Evolutionary conservation across 2,329 filamentous ascomycete genomes (phyloP).

Genomic region (Teratosphaeria epicoccoides): DNA sequence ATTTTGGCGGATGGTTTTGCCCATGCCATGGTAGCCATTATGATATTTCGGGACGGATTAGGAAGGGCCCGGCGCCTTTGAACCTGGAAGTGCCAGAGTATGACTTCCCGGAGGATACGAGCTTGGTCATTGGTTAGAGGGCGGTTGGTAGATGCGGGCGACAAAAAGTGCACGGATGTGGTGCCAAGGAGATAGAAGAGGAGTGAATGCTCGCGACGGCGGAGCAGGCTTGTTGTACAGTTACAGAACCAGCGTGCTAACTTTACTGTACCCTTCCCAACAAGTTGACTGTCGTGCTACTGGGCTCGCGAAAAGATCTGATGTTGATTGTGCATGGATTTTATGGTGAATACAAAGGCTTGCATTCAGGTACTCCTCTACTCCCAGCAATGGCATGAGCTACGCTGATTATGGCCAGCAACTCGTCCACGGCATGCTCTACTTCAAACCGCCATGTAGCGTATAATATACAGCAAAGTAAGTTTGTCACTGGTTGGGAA

Average conservation of each 20-base stretch:
- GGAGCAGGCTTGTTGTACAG: conserved; percentile 4
- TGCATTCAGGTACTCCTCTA: no score
- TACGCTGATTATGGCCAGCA: no score
- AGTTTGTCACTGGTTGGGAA: neutral
- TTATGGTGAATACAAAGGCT: no score
- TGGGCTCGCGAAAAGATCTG: neutral
- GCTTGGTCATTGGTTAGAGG: conserved; percentile 82
- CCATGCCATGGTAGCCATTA: conserved; percentile 99
- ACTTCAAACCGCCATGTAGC: no score
- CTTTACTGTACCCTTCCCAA: neutral
- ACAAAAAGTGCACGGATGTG: neutral
- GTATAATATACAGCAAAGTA: neutral
- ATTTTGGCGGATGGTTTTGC: conserved; percentile 99
- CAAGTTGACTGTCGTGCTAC: no score
- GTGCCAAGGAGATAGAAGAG: neutral
- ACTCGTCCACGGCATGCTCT: no score
- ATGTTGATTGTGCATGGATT: no score
- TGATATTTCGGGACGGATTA: conserved; percentile 96
- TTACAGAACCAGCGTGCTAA: conserved; percentile 4
- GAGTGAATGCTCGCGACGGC: neutral
- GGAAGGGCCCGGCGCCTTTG: conserved; percentile 91
- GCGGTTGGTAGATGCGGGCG: neutral
- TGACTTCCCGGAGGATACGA: conserved; percentile 83
- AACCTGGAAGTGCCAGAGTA: conserved; percentile 93
- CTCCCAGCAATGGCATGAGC: no score